phyloP scores from a whole-genome alignment of 371 early-diverging fungal species.

The Syncephalastrum monosporum region DNA sequence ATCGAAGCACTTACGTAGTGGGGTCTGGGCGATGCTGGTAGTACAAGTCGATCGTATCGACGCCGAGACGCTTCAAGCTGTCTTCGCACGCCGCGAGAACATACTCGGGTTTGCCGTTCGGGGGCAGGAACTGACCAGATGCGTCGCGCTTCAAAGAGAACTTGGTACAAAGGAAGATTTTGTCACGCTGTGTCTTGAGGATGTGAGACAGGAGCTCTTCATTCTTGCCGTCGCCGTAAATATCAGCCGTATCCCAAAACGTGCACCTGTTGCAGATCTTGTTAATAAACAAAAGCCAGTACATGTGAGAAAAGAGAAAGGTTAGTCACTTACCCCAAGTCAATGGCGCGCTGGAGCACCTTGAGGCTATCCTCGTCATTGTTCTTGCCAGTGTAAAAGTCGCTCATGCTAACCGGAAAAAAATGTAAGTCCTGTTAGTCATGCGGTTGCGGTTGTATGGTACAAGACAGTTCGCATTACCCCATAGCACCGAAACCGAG shows the following conservation, averaged over 20 bases:
- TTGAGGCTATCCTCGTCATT: constrained; percentile 32
- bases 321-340: constrained; percentile 12
- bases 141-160: constrained; percentile 20
- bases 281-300: no score
- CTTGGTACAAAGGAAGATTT: constrained; percentile 50
- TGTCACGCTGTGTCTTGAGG: constrained; percentile 31
- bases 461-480: no score
- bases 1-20: constrained; percentile 11
- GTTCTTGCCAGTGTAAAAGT: constrained; percentile 15
- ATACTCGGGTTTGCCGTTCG: constrained; percentile 48
- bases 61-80: constrained; percentile 41
- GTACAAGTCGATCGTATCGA: constrained; percentile 56
- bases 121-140: constrained; percentile 16
- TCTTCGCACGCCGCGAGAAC: constrained; percentile 41
- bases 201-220: constrained; percentile 37
- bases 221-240: constrained; percentile 28
- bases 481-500: no score
- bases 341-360: constrained; percentile 31
- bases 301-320: no score
- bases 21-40: constrained; percentile 59
- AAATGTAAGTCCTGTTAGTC: no score
- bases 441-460: no score
- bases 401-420: constrained; percentile 15
- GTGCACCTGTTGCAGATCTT: constrained; percentile 7
- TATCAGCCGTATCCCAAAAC: constrained; percentile 33